Percentiles rank a stretch among this genome's conserved stretches.
phyloP scores from a whole-genome alignment of 2,329 filamentous ascomycete species.

The Amauroascus niger region DNA sequence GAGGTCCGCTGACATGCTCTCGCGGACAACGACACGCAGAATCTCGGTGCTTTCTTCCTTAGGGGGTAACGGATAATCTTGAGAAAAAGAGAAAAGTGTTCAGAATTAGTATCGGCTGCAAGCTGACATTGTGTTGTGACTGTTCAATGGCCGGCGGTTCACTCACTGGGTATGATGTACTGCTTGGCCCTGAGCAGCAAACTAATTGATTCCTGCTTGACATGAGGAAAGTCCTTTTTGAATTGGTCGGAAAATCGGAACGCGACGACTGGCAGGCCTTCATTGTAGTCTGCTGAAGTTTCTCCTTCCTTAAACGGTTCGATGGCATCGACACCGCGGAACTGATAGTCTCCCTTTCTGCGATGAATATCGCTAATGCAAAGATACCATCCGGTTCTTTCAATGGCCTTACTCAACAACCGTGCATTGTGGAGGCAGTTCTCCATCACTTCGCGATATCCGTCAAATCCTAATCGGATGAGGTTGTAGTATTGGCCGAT shows the following conservation, averaged over 20 bases:
- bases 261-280: conserved; percentile 58
- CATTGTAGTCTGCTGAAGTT: conserved; percentile 51
- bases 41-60: conserved; percentile 55
- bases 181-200: conserved; percentile 56
- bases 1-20: conserved; percentile 59
- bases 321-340: conserved; percentile 35
- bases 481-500: conserved; percentile 66
- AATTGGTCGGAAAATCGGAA: conserved; percentile 56
- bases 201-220: conserved; percentile 55
- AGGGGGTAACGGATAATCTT: conserved; percentile 56
- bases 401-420: conserved; percentile 52
- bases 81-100: background rate
- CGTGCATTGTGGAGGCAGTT: conserved; percentile 57
- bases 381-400: conserved; percentile 57
- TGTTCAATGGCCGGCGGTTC: background rate
- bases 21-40: conserved; percentile 56
- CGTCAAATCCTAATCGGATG: conserved; percentile 58
- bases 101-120: background rate
- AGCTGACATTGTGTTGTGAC: background rate
- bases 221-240: conserved; percentile 49
- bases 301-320: conserved; percentile 39
- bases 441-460: conserved; percentile 55
- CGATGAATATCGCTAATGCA: conserved; percentile 58
- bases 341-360: conserved; percentile 40
- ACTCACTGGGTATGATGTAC: conserved; percentile 58